phyloP scores from a whole-genome alignment of 1,284 basidiomycete genomes.

The Heterobasidion annosum region DNA sequence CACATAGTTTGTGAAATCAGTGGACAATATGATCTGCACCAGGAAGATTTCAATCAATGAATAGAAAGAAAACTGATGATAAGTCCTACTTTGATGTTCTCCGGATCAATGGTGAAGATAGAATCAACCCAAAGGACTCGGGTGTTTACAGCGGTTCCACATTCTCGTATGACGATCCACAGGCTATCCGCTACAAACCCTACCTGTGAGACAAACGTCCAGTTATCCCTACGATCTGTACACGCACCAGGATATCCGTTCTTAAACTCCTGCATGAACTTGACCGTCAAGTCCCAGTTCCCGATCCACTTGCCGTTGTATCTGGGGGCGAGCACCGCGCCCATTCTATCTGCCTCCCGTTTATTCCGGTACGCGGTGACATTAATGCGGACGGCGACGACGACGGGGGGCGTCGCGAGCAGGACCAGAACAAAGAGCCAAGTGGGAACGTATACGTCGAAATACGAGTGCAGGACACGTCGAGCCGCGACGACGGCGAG shows the following conservation, averaged over 20 bases:
- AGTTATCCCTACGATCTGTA: not conserved
- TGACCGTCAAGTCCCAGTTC: not conserved
- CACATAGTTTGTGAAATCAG: conserved; percentile 3
- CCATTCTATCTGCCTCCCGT: not conserved
- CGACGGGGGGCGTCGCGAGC: not conserved
- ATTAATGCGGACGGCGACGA: not conserved
- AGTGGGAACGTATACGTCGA: not conserved
- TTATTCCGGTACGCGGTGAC: not conserved
- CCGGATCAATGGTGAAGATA: conserved; percentile 4
- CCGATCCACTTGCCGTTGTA: not conserved
- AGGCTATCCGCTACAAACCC: not conserved
- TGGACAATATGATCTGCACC: conserved; percentile 4
- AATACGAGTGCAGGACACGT: not conserved
- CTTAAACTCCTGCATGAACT: not conserved
- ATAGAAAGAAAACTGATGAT: not conserved
- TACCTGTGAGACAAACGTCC: not conserved
- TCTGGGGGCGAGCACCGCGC: not conserved
- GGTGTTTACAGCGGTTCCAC: not conserved
- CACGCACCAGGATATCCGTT: not conserved
- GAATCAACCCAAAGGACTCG: not conserved
- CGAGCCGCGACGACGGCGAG: not conserved
- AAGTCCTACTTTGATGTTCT: conserved; percentile 5
- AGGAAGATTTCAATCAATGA: not conserved
- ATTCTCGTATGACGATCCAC: not conserved
- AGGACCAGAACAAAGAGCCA: not conserved